Conservation (phyloP, 352 stramenopile genomes). For the Sclerospora graminicola region DNA sequence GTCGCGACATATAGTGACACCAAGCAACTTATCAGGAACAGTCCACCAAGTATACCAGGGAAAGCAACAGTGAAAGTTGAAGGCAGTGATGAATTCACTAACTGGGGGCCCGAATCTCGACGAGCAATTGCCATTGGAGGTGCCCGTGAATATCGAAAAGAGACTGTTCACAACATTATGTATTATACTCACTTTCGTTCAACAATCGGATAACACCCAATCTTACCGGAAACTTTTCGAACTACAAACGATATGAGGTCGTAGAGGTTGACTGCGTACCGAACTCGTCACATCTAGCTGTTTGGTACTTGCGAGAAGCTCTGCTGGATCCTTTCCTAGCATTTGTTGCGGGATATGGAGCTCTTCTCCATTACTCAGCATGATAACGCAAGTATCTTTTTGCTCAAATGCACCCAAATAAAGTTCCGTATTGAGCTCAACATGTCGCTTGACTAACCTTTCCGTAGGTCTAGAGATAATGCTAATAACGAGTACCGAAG, state of each 20-base stretch:
- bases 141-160: constrained; percentile 34
- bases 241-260: constrained; percentile 42
- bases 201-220: not conserved
- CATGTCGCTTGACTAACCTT: constrained; percentile 50
- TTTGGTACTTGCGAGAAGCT: constrained; percentile 33
- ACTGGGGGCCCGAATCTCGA: constrained; percentile 31
- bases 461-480: constrained; percentile 39
- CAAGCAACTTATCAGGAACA: constrained; percentile 71
- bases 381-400: constrained; percentile 54
- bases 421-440: constrained; percentile 43
- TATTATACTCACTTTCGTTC: constrained; percentile 1
- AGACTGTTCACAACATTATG: constrained; percentile 18
- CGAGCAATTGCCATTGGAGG: constrained; percentile 27
- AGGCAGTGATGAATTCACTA: constrained; percentile 27
- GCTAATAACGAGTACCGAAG: constrained; percentile 53
- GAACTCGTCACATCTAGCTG: constrained; percentile 49
- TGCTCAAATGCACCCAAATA: constrained; percentile 37
- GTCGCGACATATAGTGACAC: constrained; percentile 62
- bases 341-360: constrained; percentile 44
- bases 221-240: constrained; percentile 48
- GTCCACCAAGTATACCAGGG: constrained; percentile 43
- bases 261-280: constrained; percentile 29
- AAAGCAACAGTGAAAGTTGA: constrained; percentile 61
- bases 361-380: constrained; percentile 69
- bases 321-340: constrained; percentile 28